A percentile compares a stretch with the other conserved stretches of the same genome.
phyloP scores from a whole-genome alignment of 2,329 filamentous ascomycete species.

The Stylonectria norvegica region DNA sequence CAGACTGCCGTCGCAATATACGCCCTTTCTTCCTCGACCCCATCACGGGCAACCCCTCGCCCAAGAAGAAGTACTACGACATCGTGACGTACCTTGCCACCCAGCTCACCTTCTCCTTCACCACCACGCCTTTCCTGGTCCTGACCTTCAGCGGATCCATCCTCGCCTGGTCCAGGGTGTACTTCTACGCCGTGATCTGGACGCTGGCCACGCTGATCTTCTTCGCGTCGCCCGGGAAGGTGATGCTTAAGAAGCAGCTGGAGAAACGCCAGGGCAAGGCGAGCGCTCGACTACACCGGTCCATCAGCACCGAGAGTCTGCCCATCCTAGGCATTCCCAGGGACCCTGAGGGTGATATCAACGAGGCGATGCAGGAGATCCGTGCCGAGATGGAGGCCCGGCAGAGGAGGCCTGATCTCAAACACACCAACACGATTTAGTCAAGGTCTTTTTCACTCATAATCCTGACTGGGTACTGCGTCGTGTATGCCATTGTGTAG shows the following conservation, averaged over 20 bases:
- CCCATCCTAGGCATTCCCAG: conserved; percentile 75
- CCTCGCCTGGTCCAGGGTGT: conserved; percentile 76
- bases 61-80: conserved; percentile 84
- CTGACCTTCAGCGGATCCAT: conserved; percentile 70
- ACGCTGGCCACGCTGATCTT: conserved; percentile 64
- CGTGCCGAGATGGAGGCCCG: conserved; percentile 63
- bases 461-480: too few relatives aligned
- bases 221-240: conserved; percentile 77
- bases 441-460: too few relatives aligned
- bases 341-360: conserved; percentile 71
- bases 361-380: conserved; percentile 74
- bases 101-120: conserved; percentile 80
- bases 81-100: conserved; percentile 70
- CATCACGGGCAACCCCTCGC: conserved; percentile 63
- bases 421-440: too few relatives aligned
- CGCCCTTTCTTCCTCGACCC: conserved; percentile 90
- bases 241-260: conserved; percentile 51
- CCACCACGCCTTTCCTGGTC: conserved; percentile 79
- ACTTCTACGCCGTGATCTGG: conserved; percentile 79
- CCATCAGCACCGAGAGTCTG: conserved; percentile 56
- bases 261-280: conserved; percentile 54
- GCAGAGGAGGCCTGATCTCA: too few relatives aligned
- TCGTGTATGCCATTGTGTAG: too few relatives aligned
- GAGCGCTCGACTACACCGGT: conserved; percentile 45
- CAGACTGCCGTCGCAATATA: conserved; percentile 83